phyloP scores from a whole-genome alignment of 257 asterid species.

The Solanum pennellii region DNA sequence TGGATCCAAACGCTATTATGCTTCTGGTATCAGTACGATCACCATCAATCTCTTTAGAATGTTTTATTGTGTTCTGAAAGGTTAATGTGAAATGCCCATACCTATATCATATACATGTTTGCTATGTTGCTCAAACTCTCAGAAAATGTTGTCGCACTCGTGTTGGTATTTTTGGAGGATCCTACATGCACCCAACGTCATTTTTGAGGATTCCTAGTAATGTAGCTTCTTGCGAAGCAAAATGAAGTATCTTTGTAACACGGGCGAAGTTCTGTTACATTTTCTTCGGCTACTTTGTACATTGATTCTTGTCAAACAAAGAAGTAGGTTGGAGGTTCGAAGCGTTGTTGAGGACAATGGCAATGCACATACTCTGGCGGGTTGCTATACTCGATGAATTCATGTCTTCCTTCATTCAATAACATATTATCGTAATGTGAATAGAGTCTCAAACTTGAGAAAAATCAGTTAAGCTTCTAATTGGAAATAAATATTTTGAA shows the following conservation, averaged over 20 bases:
- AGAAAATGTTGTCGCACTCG: neutral
- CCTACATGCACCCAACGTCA: neutral
- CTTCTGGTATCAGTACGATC: neutral
- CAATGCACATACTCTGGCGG: neutral
- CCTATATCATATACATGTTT: neutral
- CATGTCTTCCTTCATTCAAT: no score
- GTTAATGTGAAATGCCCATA: neutral
- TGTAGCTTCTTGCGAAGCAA: neutral
- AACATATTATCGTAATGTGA: no score
- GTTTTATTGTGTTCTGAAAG: neutral
- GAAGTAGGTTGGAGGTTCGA: neutral
- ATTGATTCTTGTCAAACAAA: neutral
- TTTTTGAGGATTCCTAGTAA: neutral
- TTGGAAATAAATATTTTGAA: neutral
- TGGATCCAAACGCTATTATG: neutral
- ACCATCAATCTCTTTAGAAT: neutral
- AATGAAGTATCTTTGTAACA: neutral
- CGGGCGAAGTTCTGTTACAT: neutral
- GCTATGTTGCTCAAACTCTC: neutral
- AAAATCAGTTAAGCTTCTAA: no score
- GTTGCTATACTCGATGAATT: no score
- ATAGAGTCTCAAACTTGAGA: no score
- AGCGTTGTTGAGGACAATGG: neutral
- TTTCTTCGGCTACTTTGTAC: neutral
- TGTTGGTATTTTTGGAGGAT: neutral